Conservation (phyloP, 2,329 filamentous ascomycete genomes). For the Diaporthe sp. region DNA sequence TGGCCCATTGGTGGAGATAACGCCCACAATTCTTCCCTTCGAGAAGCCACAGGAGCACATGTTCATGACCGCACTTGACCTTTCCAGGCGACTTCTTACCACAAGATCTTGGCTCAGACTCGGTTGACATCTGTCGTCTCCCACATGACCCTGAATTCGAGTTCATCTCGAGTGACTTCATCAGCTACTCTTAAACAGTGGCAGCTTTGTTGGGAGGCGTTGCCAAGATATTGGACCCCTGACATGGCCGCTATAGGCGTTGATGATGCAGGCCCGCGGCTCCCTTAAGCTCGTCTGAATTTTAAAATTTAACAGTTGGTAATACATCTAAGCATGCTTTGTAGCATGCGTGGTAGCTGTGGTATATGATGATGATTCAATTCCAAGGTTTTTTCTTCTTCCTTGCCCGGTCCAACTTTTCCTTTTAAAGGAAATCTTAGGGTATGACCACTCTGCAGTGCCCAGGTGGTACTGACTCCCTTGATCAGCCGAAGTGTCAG, state of each 20-base stretch:
- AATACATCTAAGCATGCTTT: too few relatives aligned
- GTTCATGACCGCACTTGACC: background rate
- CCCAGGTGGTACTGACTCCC: too few relatives aligned
- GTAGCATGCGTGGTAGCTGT: background rate
- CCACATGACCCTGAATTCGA: background rate
- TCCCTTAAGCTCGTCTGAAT: background rate
- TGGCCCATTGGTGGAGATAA: conserved; percentile 3
- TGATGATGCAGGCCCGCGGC: background rate
- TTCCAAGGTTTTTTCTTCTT: too few relatives aligned
- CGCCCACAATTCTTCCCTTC: background rate
- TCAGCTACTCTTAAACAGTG: background rate
- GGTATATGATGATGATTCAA: too few relatives aligned
- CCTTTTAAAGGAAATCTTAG: too few relatives aligned
- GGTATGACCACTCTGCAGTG: too few relatives aligned
- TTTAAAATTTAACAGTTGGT: too few relatives aligned
- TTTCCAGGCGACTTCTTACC: background rate
- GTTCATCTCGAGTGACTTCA: background rate
- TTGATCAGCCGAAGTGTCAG: too few relatives aligned
- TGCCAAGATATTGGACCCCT: conserved; percentile 4
- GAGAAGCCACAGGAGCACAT: background rate
- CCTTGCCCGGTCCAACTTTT: too few relatives aligned
- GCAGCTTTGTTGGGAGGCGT: background rate
- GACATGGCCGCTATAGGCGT: background rate
- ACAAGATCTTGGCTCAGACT: background rate
- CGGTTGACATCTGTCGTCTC: background rate